phyloP scores from a whole-genome alignment of 345 rosid genomes.

The Aethionema arabicum region DNA sequence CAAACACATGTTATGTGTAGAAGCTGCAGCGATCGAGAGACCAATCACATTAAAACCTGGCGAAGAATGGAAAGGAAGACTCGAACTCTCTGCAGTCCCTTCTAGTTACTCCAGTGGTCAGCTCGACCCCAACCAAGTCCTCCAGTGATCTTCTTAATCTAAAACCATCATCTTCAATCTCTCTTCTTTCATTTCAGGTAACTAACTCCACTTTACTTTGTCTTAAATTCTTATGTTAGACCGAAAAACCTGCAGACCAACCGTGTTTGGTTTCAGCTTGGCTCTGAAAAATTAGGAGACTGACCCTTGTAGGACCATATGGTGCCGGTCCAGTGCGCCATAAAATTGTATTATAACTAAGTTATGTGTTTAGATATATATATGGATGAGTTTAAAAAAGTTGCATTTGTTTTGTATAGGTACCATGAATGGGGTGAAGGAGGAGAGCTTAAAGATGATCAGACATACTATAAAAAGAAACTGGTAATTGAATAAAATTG shows the following conservation, averaged over 20 bases:
- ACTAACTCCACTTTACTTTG: conserved; percentile 10
- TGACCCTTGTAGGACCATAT: no score
- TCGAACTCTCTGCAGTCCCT: conserved; percentile 85
- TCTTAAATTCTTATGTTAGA: no score
- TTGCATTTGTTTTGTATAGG: conserved; percentile 23
- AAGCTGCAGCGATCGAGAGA: conserved; percentile 81
- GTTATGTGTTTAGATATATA: no score
- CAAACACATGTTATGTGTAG: conserved; percentile 94
- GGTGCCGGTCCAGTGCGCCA: no score
- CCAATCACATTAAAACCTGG: conserved; percentile 87
- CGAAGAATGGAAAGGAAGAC: conserved; percentile 94
- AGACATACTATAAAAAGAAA: conserved; percentile 20
- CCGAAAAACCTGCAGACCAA: no score
- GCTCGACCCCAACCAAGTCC: conserved; percentile 87
- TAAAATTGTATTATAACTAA: no score
- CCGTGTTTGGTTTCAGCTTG: no score
- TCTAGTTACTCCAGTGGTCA: conserved; percentile 96
- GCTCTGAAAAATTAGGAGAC: no score
- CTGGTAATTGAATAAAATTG: conserved; percentile 24
- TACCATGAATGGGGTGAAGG: conserved; percentile 19
- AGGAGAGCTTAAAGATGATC: conserved; percentile 20
- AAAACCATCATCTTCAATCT: neutral
- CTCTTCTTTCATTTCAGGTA: conserved; percentile 21
- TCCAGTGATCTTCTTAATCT: conserved; percentile 44
- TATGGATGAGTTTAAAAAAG: neutral